Evolutionary conservation across 768 basidiomycete species (phyloP).

Genomic region (Hypholoma fasciculare): DNA sequence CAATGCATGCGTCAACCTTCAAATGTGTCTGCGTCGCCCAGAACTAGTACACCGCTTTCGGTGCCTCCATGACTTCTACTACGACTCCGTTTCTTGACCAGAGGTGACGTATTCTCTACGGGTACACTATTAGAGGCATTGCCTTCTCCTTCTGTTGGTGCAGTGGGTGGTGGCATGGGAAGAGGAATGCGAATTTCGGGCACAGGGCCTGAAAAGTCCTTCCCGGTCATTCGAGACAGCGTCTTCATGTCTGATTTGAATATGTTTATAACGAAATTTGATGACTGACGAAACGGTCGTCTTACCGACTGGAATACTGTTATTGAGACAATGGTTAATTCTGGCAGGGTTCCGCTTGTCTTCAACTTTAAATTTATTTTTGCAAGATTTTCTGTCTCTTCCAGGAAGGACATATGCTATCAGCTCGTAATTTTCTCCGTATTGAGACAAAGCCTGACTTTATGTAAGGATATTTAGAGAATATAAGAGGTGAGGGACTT

Average conservation of each 20-base stretch:
- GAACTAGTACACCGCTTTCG: constrained; percentile 36
- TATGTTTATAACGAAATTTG: background rate
- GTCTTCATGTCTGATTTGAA: constrained; percentile 61
- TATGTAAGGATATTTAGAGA: constrained; percentile 10
- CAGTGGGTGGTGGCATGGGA: constrained; percentile 25
- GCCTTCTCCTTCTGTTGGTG: constrained; percentile 12
- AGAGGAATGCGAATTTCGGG: constrained; percentile 59
- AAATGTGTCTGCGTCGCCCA: constrained; percentile 36
- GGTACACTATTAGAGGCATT: constrained; percentile 4
- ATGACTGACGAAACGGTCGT: background rate
- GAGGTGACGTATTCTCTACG: constrained; percentile 14
- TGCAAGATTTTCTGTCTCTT: constrained; percentile 86
- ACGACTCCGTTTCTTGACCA: constrained; percentile 27
- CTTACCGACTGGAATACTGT: constrained; percentile 75
- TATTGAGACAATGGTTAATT: constrained; percentile 74
- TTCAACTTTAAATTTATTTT: constrained; percentile 91
- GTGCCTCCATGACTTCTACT: constrained; percentile 20
- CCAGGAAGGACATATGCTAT: constrained; percentile 85
- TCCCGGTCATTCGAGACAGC: constrained; percentile 78
- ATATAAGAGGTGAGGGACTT: constrained; percentile 23
- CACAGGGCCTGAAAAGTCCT: constrained; percentile 80
- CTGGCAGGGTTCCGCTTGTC: constrained; percentile 79
- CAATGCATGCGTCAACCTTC: constrained; percentile 9
- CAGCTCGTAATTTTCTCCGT: constrained; percentile 91
- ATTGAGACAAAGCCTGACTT: constrained; percentile 81